These are phyloP conservation scores for Usnea hakonensis DNA, from an alignment of 495 filamentous ascomycete species.

Conservation along the genomic window DNA sequence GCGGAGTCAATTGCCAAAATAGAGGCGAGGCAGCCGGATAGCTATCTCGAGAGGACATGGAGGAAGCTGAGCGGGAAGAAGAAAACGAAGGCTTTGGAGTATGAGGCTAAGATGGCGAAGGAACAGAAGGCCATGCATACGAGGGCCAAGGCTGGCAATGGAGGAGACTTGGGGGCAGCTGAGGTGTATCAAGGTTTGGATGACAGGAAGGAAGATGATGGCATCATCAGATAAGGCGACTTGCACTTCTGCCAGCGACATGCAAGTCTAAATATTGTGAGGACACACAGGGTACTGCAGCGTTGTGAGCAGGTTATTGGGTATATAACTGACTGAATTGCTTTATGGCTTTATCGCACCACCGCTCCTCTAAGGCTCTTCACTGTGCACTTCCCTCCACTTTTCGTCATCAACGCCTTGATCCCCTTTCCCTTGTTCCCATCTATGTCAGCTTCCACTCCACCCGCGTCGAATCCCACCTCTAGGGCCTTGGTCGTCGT, in stretches of 20 bases:
- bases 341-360: slow-evolving; percentile 44
- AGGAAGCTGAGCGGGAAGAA: slow-evolving; percentile 16
- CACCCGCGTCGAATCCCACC: slow-evolving; percentile 66
- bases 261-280: not conserved
- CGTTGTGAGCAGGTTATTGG: not conserved
- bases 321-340: not conserved
- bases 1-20: slow-evolving; percentile 2
- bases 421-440: slow-evolving; percentile 54
- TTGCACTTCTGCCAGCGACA: not conserved
- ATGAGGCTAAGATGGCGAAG: not conserved
- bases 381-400: slow-evolving; percentile 66
- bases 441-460: slow-evolving; percentile 53
- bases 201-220: slow-evolving; percentile 2
- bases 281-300: not conserved
- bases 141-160: not conserved
- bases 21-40: slow-evolving; percentile 9
- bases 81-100: slow-evolving; percentile 12
- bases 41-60: slow-evolving; percentile 12
- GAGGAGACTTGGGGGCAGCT: not conserved
- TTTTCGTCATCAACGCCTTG: slow-evolving; percentile 62
- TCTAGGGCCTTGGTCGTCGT: slow-evolving; percentile 70
- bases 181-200: not conserved
- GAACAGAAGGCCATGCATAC: not conserved
- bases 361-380: slow-evolving; percentile 62
- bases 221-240: slow-evolving; percentile 6